These are phyloP conservation scores for Herpetospermum pedunculosum DNA, from an alignment of 306 rosid species.

Conservation along the genomic window DNA sequence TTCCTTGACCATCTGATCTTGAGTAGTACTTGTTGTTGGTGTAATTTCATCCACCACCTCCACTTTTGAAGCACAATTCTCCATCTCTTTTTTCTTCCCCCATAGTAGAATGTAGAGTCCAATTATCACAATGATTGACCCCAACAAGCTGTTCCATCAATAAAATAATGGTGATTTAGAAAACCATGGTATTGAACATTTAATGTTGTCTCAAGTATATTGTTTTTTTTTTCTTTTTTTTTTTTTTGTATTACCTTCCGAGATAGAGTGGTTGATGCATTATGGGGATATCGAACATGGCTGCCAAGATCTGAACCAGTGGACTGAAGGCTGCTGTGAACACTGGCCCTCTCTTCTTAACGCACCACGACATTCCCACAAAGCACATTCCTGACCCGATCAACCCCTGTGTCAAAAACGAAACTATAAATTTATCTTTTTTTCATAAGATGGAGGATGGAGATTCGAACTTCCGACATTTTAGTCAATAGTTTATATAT, in stretches of 20 bases:
- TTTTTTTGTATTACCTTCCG: slow-evolving; percentile 39
- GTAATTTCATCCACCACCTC: slow-evolving; percentile 37
- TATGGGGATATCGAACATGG: slow-evolving; percentile 61
- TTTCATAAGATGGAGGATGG: no score
- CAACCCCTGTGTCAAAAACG: slow-evolving; percentile 36
- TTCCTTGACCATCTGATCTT: background rate
- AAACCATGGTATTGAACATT: no score
- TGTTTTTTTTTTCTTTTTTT: no score
- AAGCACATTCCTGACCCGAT: slow-evolving; percentile 73
- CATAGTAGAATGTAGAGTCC: slow-evolving; percentile 80
- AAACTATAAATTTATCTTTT: no score
- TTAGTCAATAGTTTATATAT: no score
- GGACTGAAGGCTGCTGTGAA: slow-evolving; percentile 93
- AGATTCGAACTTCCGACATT: no score
- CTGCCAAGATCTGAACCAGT: slow-evolving; percentile 75
- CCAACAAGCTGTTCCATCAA: slow-evolving; percentile 37
- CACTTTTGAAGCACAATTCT: slow-evolving; percentile 26
- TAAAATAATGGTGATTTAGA: background rate
- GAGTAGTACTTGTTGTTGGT: slow-evolving; percentile 15
- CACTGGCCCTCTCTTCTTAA: slow-evolving; percentile 84
- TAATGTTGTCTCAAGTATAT: no score
- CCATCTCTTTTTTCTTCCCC: slow-evolving; percentile 77
- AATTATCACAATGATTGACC: slow-evolving; percentile 58
- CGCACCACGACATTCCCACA: slow-evolving; percentile 97
- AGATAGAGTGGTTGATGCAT: slow-evolving; percentile 64